phyloP scores from a whole-genome alignment of 2,329 filamentous ascomycete species.

The Botryotinia narcissicola region DNA sequence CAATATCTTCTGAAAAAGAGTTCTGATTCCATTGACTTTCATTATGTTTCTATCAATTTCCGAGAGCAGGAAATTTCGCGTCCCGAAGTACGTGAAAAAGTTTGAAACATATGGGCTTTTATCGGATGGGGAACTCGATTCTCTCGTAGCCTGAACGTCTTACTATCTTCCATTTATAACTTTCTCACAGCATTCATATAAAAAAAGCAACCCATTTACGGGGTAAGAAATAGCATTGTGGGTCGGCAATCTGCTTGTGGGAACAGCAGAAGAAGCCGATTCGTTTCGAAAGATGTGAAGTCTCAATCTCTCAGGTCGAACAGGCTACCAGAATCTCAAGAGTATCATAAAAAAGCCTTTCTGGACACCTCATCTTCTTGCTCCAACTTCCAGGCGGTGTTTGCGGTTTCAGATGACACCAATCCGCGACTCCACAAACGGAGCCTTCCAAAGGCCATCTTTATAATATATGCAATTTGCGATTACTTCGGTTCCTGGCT shows the following conservation, averaged over 20 bases:
- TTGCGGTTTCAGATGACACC: neutral
- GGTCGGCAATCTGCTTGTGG: neutral
- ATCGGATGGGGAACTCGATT: neutral
- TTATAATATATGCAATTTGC: neutral
- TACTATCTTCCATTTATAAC: rapidly evolving
- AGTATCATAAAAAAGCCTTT: neutral
- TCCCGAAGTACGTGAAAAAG: neutral
- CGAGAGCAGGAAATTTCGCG: neutral
- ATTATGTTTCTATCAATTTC: neutral
- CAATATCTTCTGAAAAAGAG: neutral
- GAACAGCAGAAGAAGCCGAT: neutral
- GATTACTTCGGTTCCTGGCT: neutral
- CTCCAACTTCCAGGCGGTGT: neutral
- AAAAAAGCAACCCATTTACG: neutral
- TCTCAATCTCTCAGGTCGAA: neutral
- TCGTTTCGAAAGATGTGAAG: neutral
- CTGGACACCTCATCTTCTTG: neutral
- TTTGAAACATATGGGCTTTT: neutral
- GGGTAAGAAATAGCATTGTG: neutral
- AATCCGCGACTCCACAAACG: neutral
- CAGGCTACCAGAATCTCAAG: neutral
- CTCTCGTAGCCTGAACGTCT: neutral
- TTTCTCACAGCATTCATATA: neutral
- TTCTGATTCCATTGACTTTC: neutral
- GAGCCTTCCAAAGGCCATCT: neutral